phyloP scores from a whole-genome alignment of 148 eudicot species.

The Simmondsia chinensis region DNA sequence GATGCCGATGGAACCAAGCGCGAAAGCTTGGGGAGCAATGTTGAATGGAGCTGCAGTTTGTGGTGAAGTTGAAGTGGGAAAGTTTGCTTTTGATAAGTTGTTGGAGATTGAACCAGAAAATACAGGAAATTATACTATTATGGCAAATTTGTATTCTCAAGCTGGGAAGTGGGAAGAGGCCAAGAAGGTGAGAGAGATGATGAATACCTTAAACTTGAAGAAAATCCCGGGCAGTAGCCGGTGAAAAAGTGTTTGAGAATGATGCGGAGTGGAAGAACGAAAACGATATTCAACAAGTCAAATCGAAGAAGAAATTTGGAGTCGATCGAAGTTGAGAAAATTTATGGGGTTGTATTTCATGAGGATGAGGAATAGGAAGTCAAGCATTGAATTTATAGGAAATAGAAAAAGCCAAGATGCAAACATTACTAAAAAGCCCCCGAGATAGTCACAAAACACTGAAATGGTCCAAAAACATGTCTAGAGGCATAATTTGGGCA shows the following conservation, averaged over 20 bases:
- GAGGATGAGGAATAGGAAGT: conserved; percentile 17
- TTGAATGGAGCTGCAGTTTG: conserved; percentile 46
- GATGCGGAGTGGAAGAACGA: conserved; percentile 12
- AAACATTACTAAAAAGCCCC: too few species aligned
- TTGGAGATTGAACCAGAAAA: conserved; percentile 47
- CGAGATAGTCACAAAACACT: too few species aligned
- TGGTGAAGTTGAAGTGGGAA: conserved; percentile 45
- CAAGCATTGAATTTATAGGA: neutral
- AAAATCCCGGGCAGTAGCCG: conserved; percentile 46
- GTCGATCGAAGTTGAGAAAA: conserved; percentile 19
- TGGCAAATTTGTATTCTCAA: conserved; percentile 47
- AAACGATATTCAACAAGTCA: too few species aligned
- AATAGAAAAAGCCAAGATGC: neutral
- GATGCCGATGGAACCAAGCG: conserved; percentile 47
- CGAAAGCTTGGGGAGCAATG: conserved; percentile 47
- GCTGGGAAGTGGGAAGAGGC: conserved; percentile 60
- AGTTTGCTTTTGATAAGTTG: conserved; percentile 33
- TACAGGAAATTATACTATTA: conserved; percentile 33
- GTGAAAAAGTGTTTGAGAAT: conserved; percentile 23
- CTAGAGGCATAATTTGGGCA: too few species aligned
- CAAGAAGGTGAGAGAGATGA: conserved; percentile 23
- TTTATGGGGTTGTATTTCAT: conserved; percentile 15
- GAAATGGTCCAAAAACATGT: too few species aligned
- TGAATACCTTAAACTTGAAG: conserved; percentile 32
- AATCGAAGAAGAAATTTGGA: conserved; percentile 12